Evolutionary conservation across 805 yeast species (phyloP), one percentile per base, ranked within the genome.

Genomic region (Pichia heedii): DNA sequence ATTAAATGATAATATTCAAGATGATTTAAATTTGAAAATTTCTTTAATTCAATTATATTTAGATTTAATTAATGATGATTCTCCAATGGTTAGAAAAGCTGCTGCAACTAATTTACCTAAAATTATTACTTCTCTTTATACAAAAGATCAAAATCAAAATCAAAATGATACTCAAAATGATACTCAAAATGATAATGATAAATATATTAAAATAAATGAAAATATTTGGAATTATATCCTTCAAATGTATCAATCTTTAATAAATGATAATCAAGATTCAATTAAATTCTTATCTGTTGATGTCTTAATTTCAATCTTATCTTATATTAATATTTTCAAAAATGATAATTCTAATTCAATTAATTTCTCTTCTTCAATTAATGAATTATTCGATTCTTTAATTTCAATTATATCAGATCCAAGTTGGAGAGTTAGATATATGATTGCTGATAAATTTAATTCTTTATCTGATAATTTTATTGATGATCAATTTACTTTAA

Each of bases 371-470:
- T 65, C 79, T 18, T 84, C 80, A 60, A 73, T 77, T 52, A 70
- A 74, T 39, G 84, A 81, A 51, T 69, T 84, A 45, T 70, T 84
- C 48, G 68, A 71, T 41, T 75, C 81, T 50, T 73, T 95, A 3
- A 71, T 82, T 50, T 77, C 77, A 50, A 71, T 93, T 52, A 81
- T 86, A 46, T 76, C 73, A 50, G 98, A 93, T 67, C 87, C 85
- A 64, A 83, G 95, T 57, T 93, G 99, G 99, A 80, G 98, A 64
- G 97, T 93, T 45, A 81, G 98, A 57, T 93, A 90, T 66, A 88
- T 93, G 81, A 95, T 95, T 29, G 96, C 97, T n/a, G 97, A 90
- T 61, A 75, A 88, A 55, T 89, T 88, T 58, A 85, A 81, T 53
- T 69, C 71, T 49, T 74, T 93, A 47, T 86, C 94, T 2, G 54